Base-by-base conservation (phyloP, 805 yeast species). In the Myxozyma melibiosi region DNA sequence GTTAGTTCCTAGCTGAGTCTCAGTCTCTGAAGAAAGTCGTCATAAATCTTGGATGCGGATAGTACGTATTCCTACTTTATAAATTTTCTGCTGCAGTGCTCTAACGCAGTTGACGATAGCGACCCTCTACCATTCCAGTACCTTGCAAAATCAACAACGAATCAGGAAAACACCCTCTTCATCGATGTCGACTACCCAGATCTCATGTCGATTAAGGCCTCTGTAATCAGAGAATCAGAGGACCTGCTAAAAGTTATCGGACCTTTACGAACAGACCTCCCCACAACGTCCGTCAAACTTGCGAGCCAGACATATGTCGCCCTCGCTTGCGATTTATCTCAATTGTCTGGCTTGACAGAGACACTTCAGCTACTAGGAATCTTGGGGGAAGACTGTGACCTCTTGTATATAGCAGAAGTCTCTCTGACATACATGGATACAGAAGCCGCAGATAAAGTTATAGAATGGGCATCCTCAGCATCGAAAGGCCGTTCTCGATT, bases 11-110 rank as follows among this genome's bases (percentile, higher is more conserved):
- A 33, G 28, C 40, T 13, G 44, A 45, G 27, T 38, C 55, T 2
- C 56, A 64, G 4, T 64, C 62, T 11, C 57, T 66, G 3, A 49
- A 45, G 16, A 70, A 72, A 48, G 73, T 80, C 4, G 75, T 88
- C 1, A 76, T 88, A 28, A 88, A 88, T 70, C 71, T 88, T 28
- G 96, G 96, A 1, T 88, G 94, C 71, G 96, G 96, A 2, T 88
- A 79, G 66, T 63, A 63, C 22, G 66, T 60, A 77, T n/a, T 46
- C 11, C 11, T 40, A 8, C 11, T 18, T 46, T 9, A 58, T 48
- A 48, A 33, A 52, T 16, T 37, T 18, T 13, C 18, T 18, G 16
- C 22, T 16, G n/a, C 22, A 63, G 67, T n/a, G n/a, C n/a, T n/a
- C n/a, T n/a, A n/a, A n/a, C n/a, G n/a, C n/a, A n/a, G n/a, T n/a